Base-by-base conservation (phyloP, 1,284 basidiomycete species). In the Heterobasidion parviporum region DNA sequence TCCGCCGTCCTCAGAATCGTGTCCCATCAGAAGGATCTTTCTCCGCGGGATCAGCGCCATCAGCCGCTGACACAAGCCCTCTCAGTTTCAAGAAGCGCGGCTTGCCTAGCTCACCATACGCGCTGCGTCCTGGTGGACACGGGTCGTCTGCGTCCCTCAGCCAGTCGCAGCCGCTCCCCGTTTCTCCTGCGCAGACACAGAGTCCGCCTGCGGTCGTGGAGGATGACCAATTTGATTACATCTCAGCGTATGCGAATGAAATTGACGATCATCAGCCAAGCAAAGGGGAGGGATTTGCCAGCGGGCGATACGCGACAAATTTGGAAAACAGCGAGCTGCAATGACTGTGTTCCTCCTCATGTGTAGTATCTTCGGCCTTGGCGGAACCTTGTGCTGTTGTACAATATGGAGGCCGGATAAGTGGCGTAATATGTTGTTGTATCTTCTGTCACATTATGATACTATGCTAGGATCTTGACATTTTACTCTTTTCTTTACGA, bases 191-290 rank as follows among this genome's bases (percentile, higher is more conserved):
- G n/a, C 58, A 46, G 52, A 63, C 57, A 16, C 62, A 54, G 48
- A 59, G 57, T 47, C 58, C 50, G 54, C 38, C 41, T 26, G 56
- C 20, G 48, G 63, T 60, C 2, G 65, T 62, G 48, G 74, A 73
- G 0, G 79, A 79, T 6, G 79, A 80, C 0, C 68, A 75, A 3
- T 82, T 77, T 62, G 83, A 85, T 64, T 82, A 84, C 61, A 71
- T 81, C 50, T 72, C 72, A 50, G 80, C 78, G 16, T 84, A 86
- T 18, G 53, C 47, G 26, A 38, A 54, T 44, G 34, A 18, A 32
- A 16, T 2, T 3, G 46, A 47, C 12, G 26, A 47, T 47, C 46
- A 16, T 2, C 16, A 16, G 18, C 46, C 9, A 16, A 10, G 18
- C 18, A 47, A 18, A 16, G 46, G 46, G 46, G 18, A 16, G 26